A percentile compares a stretch with the other conserved stretches of the same genome.
These are phyloP conservation scores for Yamadazyma diddensiae DNA, from an alignment of 1,139 yeast species.

Conservation along the genomic window DNA sequence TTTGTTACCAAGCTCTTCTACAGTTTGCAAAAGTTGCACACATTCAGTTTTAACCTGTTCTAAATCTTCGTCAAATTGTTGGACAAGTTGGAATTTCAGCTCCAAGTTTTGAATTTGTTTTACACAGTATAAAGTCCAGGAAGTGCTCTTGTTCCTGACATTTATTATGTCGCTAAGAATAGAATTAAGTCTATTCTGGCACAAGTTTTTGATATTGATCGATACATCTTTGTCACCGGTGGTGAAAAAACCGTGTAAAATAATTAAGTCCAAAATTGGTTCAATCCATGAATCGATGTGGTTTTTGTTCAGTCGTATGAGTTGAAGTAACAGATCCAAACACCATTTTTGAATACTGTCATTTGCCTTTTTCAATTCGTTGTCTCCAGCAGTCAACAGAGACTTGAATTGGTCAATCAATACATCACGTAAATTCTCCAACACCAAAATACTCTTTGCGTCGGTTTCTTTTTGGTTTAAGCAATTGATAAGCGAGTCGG, in stretches of 20 bases:
- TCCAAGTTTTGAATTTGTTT: conserved; percentile 27
- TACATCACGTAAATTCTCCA: conserved; percentile 20
- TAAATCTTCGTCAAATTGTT: conserved; percentile 56
- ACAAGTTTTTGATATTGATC: conserved; percentile 33
- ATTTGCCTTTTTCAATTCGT: conserved; percentile 19
- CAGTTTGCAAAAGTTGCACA: conserved; percentile 35
- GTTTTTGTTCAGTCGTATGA: conserved; percentile 50
- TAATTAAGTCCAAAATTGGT: conserved; percentile 48
- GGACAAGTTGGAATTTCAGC: conserved; percentile 27
- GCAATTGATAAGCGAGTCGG: conserved; percentile 47
- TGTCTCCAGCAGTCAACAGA: conserved; percentile 17
- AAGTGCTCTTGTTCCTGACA: conserved; percentile 39
- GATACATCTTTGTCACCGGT: conserved; percentile 19
- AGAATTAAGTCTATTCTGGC: conserved; percentile 63
- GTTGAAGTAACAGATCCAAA: conserved; percentile 60
- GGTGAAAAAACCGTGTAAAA: conserved; percentile 56
- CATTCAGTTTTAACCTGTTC: conserved; percentile 49
- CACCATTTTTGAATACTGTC: conserved; percentile 61
- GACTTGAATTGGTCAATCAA: conserved; percentile 22
- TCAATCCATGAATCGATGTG: conserved; percentile 30
- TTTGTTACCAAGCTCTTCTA: conserved; percentile 6
- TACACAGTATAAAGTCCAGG: conserved; percentile 59
- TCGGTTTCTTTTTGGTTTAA: conserved; percentile 18
- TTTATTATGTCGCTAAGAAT: conserved; percentile 59
- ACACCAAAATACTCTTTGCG: conserved; percentile 13